Conservation (phyloP, 192 early-diverging fungal genomes). For the Umbelopsis sp. region DNA sequence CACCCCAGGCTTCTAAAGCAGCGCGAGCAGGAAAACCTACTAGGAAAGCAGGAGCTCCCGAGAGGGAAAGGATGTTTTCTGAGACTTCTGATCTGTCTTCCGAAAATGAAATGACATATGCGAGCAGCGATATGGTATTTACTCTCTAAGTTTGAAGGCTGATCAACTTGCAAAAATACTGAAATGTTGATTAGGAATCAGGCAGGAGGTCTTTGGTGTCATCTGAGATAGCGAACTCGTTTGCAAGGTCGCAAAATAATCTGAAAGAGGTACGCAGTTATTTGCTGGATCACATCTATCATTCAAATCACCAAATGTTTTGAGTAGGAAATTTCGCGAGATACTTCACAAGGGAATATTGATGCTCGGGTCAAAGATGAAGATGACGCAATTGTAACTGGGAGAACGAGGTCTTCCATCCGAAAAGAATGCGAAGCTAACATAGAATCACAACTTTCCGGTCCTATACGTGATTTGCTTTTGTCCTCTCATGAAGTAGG, state of each 20-base stretch:
- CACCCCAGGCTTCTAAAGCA: background rate
- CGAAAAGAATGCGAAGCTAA: conserved; percentile 2
- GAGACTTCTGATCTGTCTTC: conserved; percentile 30
- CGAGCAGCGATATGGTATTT: conserved; percentile 13
- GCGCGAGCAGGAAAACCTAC: background rate
- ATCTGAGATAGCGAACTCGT: background rate
- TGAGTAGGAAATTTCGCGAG: no score
- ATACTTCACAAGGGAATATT: no score
- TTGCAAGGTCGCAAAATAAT: background rate
- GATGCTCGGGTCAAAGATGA: background rate
- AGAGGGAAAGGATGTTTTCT: background rate
- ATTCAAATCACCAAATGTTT: background rate
- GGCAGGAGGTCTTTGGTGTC: background rate
- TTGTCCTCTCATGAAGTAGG: background rate
- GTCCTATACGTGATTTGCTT: background rate
- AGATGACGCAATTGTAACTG: background rate
- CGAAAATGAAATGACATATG: background rate
- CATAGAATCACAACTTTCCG: background rate
- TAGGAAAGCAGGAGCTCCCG: background rate
- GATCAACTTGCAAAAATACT: background rate
- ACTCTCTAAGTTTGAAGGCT: background rate
- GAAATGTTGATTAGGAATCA: background rate
- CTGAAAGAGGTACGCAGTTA: background rate
- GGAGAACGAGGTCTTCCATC: background rate
- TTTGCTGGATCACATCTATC: background rate